phyloP scores from a whole-genome alignment of 495 filamentous ascomycete genomes.

The Podospora appendiculata region DNA sequence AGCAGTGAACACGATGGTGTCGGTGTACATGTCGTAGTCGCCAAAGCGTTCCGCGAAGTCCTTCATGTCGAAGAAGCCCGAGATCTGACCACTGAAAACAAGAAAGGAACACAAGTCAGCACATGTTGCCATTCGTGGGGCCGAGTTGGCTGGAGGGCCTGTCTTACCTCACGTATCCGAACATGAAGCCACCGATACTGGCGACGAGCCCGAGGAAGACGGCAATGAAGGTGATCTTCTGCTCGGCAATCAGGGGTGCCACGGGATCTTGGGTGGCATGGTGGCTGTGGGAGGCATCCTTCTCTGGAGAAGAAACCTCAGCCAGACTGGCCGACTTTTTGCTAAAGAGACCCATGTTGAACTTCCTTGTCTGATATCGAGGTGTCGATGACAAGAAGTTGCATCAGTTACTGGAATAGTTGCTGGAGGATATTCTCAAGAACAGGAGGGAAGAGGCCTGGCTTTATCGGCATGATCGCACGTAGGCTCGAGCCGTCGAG shows the following conservation, averaged over 20 bases:
- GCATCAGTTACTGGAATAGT: too few relatives aligned
- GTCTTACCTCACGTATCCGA: constrained; percentile 61
- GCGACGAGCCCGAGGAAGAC: constrained; percentile 37
- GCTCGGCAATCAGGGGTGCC: constrained; percentile 9
- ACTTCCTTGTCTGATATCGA: background rate
- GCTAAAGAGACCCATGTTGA: constrained; percentile 1
- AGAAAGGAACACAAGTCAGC: background rate
- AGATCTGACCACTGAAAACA: constrained; percentile 29
- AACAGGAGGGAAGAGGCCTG: background rate
- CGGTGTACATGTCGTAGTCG: constrained; percentile 17
- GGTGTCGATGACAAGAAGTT: too few relatives aligned
- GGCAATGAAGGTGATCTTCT: constrained; percentile 30
- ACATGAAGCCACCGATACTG: constrained; percentile 74
- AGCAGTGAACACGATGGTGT: constrained; percentile 34
- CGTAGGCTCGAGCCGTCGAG: background rate
- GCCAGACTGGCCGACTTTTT: background rate
- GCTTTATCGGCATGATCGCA: background rate
- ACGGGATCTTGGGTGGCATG: background rate
- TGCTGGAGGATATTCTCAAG: too few relatives aligned
- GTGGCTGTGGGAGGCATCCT: background rate
- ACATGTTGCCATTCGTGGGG: background rate
- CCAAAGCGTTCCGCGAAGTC: constrained; percentile 46
- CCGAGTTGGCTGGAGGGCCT: constrained; percentile 1
- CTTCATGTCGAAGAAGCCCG: constrained; percentile 55
- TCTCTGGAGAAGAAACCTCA: background rate